These are phyloP conservation scores for Hyaloperonospora arabidopsidis DNA, from an alignment of 352 stramenopile species.

Conservation along the genomic window DNA sequence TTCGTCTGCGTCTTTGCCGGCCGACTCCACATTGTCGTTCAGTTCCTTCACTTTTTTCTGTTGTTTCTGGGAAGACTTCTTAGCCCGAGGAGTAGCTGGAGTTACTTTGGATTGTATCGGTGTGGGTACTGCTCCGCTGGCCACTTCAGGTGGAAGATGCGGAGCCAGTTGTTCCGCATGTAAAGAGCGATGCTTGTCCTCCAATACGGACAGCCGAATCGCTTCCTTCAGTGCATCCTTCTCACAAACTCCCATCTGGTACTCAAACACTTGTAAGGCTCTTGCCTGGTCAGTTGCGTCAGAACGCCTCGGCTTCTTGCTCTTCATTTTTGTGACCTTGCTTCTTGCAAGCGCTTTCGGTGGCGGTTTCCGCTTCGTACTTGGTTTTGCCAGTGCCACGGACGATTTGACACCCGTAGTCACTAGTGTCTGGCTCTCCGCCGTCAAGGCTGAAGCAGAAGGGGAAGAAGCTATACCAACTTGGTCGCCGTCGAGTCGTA, in stretches of 20 bases:
- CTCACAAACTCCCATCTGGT: slow-evolving; percentile 29
- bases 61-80: slow-evolving; percentile 9
- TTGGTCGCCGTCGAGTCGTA: not conserved
- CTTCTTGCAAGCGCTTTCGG: slow-evolving; percentile 9
- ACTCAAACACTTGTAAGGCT: slow-evolving; percentile 24
- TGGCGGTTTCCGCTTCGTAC: slow-evolving; percentile 4
- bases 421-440: slow-evolving; percentile 1
- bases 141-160: slow-evolving; percentile 4
- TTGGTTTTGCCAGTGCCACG: slow-evolving; percentile 7
- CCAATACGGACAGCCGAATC: slow-evolving; percentile 26
- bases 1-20: slow-evolving; percentile 3
- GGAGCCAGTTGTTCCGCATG: slow-evolving; percentile 7
- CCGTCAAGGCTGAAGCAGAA: not conserved
- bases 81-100: slow-evolving; percentile 10
- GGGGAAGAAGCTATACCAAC: slow-evolving; percentile 4
- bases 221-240: slow-evolving; percentile 29
- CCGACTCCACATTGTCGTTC: slow-evolving; percentile 2
- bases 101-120: slow-evolving; percentile 14
- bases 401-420: slow-evolving; percentile 1
- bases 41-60: slow-evolving; percentile 13
- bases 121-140: slow-evolving; percentile 4
- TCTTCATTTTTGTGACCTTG: slow-evolving; percentile 3
- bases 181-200: slow-evolving; percentile 6
- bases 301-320: slow-evolving; percentile 3
- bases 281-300: slow-evolving; percentile 24